Percentiles rank a stretch among this genome's conserved stretches.
These are phyloP conservation scores for Rhodotorula babjevae DNA, from an alignment of 768 basidiomycete genomes.

Conservation along the genomic window DNA sequence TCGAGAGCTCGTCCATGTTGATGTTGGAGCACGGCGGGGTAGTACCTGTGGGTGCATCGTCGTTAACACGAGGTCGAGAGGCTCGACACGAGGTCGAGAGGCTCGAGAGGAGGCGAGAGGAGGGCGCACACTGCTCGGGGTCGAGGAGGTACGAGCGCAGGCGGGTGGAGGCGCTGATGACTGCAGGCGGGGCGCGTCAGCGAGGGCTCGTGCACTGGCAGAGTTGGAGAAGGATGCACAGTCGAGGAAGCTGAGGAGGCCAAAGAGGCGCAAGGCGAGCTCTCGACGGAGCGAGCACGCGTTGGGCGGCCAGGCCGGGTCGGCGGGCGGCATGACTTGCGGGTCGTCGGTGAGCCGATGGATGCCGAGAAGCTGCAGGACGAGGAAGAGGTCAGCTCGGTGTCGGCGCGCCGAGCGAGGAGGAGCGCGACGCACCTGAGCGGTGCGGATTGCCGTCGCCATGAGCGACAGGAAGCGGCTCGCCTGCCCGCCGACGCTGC, in stretches of 20 bases:
- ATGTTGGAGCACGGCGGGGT: slow-evolving; percentile 24
- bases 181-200: neutral
- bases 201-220: neutral
- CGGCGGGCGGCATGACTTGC: slow-evolving; percentile 26
- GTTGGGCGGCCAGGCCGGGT: slow-evolving; percentile 31
- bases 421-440: neutral
- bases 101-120: neutral
- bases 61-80: neutral
- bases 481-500: slow-evolving; percentile 10
- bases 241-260: slow-evolving; percentile 19
- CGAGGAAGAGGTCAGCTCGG: neutral
- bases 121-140: slow-evolving; percentile 6
- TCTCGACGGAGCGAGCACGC: slow-evolving; percentile 11
- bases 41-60: neutral
- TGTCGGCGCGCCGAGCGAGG: neutral
- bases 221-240: neutral
- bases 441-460: slow-evolving; percentile 11
- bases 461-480: slow-evolving; percentile 18
- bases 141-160: slow-evolving; percentile 27
- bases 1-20: slow-evolving; percentile 15
- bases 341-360: slow-evolving; percentile 27
- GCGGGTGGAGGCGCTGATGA: slow-evolving; percentile 18
- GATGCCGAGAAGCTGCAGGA: slow-evolving; percentile 25
- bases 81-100: neutral
- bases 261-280: slow-evolving; percentile 19